These are phyloP conservation scores for Aspergillus tanneri DNA, from an alignment of 2,329 filamentous ascomycete species.

Conservation along the genomic window DNA sequence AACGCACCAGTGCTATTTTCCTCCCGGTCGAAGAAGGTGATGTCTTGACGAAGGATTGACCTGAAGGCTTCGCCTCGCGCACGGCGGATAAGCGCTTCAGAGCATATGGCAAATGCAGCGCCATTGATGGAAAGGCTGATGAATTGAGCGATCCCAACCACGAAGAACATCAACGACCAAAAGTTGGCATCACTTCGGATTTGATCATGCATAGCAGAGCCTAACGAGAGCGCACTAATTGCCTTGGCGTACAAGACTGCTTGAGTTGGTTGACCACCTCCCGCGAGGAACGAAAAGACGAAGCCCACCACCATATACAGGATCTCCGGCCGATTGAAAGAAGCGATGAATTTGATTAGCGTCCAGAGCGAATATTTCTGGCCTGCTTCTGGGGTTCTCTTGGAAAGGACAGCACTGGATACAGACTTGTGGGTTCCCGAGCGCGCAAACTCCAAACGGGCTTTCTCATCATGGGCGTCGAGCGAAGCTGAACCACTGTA, in stretches of 20 bases:
- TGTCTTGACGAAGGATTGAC: slow-evolving; percentile 86
- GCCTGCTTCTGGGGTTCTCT: slow-evolving; percentile 51
- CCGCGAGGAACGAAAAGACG: slow-evolving; percentile 71
- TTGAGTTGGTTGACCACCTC: slow-evolving; percentile 74
- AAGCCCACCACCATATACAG: slow-evolving; percentile 71
- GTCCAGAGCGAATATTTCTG: slow-evolving; percentile 69
- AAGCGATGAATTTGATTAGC: slow-evolving; percentile 73
- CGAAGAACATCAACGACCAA: slow-evolving; percentile 85
- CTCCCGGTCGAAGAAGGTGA: slow-evolving; percentile 84
- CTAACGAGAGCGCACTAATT: slow-evolving; percentile 68
- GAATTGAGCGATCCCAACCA: slow-evolving; percentile 74
- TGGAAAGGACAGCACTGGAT: slow-evolving; percentile 70
- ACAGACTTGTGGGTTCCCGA: slow-evolving; percentile 54
- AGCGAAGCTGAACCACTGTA: slow-evolving; percentile 28
- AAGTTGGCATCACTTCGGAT: slow-evolving; percentile 74
- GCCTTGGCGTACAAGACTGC: slow-evolving; percentile 87
- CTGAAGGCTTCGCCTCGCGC: slow-evolving; percentile 82
- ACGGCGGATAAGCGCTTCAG: slow-evolving; percentile 79
- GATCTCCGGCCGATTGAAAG: slow-evolving; percentile 75
- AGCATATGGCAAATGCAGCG: slow-evolving; percentile 75
- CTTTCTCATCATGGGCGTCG: slow-evolving; percentile 35
- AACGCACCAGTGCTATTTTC: slow-evolving; percentile 87
- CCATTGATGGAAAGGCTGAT: slow-evolving; percentile 69
- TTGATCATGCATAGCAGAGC: slow-evolving; percentile 50
- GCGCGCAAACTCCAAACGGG: slow-evolving; percentile 37